Evolutionary conservation across 805 yeast species (phyloP), one percentile per base, ranked within the genome.

Genomic region (Cyberlindnera meyerae): DNA sequence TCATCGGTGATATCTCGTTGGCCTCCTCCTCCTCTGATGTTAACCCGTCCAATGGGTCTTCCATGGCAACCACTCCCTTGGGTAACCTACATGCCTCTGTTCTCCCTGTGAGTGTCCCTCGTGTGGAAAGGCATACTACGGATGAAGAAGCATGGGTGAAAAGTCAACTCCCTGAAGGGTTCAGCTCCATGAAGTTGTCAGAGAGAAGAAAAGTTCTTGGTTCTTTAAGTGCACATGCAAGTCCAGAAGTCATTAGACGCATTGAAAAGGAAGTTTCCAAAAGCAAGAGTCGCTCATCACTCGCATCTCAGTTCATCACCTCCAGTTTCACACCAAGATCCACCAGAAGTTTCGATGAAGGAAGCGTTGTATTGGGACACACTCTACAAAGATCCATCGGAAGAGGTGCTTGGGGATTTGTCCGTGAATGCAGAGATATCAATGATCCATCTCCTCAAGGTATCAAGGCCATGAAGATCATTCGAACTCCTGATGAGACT

Each of bases 371-470:
- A 2, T 47, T 81, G 62, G 78, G 75, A 12, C 76, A 77, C 47
- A 69, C 61, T 22, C 55, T 88, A 21, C 95, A 94, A 1, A 77
- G 77, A 47, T 71, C 81, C 9, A 79, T 87, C 43, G 96, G 96
- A 2, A 76, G 75, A 54, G 96, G 97, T 11, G 94, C 95, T 0
- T 89, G 93, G 82, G 95, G 96, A 9, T 71, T 80, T 20, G 81
- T 88, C 9, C 65, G 95, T 40, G 90, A 83, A 54, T 83, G 90
- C 44, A 57, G 52, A 8, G 44, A 58, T 12, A 40, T 48, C 11
- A 54, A 53, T 17, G 48, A 43, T 6, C 60, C 60, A 29, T 56
- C 43, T 6, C 60, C 59, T 29, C 56, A 57, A 12, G 37, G 31
- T 11, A 15, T 22, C 6, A 33, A 24, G 13, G 94, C 93, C 1